A percentile compares a stretch with the other conserved stretches of the same genome.
Conservation (phyloP, 2,329 filamentous ascomycete species). For the Rachicladosporium sp. region DNA sequence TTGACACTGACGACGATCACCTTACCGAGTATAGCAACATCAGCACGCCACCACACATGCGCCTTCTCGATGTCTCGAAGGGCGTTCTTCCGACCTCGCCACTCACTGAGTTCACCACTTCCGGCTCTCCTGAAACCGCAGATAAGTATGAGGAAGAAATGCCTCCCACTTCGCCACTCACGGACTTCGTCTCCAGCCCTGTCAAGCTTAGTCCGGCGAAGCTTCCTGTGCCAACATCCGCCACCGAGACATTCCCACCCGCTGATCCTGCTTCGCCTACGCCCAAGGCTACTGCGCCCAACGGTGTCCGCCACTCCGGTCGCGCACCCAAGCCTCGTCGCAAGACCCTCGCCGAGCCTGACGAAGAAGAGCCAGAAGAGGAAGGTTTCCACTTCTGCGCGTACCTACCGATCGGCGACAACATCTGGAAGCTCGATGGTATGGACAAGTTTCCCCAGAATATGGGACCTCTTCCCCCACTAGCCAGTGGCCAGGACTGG, state of each 20-base stretch:
- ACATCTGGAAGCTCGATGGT: conserved; percentile 83
- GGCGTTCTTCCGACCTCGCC: no score
- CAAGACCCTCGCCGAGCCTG: conserved; percentile 30
- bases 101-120: no score
- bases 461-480: conserved; percentile 35
- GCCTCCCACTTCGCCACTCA: no score
- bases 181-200: no score
- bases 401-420: conserved; percentile 62
- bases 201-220: no score
- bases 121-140: no score
- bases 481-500: conserved; percentile 46
- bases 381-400: conserved; percentile 78
- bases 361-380: conserved; percentile 31
- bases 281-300: no score
- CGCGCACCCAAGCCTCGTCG: conserved; percentile 24
- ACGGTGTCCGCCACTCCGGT: conserved; percentile 2
- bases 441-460: conserved; percentile 58
- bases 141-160: no score
- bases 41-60: not conserved
- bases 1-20: not conserved
- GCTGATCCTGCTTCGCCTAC: no score
- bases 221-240: no score
- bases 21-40: not conserved
- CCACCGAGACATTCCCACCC: no score
- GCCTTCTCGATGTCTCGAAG: no score